Evolutionary conservation across 2,329 filamentous ascomycete species (phyloP).

Genomic region (Xylaria digitata): DNA sequence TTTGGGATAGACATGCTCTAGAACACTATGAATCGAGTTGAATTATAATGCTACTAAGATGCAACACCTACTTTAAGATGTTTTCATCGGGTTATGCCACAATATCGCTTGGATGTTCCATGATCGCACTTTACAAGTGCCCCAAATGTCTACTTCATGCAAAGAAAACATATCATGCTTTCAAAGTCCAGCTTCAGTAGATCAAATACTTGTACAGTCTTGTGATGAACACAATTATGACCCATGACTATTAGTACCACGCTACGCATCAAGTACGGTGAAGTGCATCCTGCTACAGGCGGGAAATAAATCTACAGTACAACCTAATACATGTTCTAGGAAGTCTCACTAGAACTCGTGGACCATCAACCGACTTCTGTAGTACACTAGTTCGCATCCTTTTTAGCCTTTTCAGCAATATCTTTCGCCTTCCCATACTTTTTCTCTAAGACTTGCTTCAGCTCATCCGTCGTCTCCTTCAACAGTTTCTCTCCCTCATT

Average conservation of each 20-base stretch:
- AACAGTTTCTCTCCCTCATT: slow-evolving; percentile 76
- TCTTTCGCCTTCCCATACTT: slow-evolving; percentile 68
- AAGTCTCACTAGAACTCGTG: not conserved
- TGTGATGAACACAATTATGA: not conserved
- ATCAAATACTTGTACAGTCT: too few species aligned
- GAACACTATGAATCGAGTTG: too few species aligned
- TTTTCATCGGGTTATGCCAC: too few species aligned
- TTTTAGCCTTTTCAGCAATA: slow-evolving; percentile 65
- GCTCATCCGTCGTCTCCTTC: slow-evolving; percentile 75
- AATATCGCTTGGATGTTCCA: too few species aligned
- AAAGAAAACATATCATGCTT: too few species aligned
- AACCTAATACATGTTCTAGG: not conserved
- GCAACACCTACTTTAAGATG: too few species aligned
- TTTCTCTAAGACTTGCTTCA: slow-evolving; percentile 72
- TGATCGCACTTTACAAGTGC: too few species aligned
- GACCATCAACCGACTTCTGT: not conserved
- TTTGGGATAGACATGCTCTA: too few species aligned
- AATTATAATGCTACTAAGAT: too few species aligned
- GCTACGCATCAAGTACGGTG: not conserved
- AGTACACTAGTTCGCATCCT: slow-evolving; percentile 55
- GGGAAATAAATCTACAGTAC: not conserved
- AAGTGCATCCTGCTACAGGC: not conserved
- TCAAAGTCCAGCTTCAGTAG: too few species aligned
- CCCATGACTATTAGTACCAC: not conserved
- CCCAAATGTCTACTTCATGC: too few species aligned